A percentile compares a stretch with the other conserved stretches of the same genome.
Evolutionary conservation across 139 green algal genomes (phyloP).

Genomic region (Diplosphaera chodatii): DNA sequence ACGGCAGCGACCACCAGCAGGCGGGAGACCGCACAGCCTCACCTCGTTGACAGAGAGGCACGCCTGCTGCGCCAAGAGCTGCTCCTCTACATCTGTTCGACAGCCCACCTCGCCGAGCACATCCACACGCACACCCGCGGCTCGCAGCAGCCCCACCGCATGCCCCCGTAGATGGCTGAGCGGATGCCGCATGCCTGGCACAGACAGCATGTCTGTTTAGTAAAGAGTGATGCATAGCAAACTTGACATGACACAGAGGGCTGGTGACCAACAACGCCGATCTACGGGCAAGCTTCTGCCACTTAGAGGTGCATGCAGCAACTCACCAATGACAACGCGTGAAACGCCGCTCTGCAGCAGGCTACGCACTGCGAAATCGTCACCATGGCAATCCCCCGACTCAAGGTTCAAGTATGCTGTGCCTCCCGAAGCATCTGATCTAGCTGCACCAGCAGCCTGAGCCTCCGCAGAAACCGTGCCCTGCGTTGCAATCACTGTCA

Average conservation of each 20-base stretch:
- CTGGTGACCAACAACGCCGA: no score
- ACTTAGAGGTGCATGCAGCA: background rate
- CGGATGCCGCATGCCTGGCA: slow-evolving; percentile 79
- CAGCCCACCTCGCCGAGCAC: slow-evolving; percentile 35
- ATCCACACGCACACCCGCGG: slow-evolving; percentile 67
- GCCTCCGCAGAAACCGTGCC: slow-evolving; percentile 63
- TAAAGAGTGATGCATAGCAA: no score
- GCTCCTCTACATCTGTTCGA: slow-evolving; percentile 7
- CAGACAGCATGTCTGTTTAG: no score
- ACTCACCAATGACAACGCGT: slow-evolving; percentile 75
- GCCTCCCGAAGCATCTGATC: slow-evolving; percentile 24
- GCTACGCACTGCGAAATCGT: slow-evolving; percentile 53
- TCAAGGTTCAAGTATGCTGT: slow-evolving; percentile 96
- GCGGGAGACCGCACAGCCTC: no score
- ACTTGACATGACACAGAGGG: no score
- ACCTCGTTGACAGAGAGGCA: slow-evolving; percentile 78
- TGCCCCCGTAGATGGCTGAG: slow-evolving; percentile 60
- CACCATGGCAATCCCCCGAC: slow-evolving; percentile 80
- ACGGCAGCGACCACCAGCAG: no score
- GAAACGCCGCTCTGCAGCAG: slow-evolving; percentile 66
- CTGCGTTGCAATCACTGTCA: slow-evolving; percentile 22
- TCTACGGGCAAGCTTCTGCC: background rate
- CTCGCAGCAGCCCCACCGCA: slow-evolving; percentile 51
- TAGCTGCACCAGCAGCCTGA: slow-evolving; percentile 35
- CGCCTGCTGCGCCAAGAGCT: slow-evolving; percentile 21